Conservation (phyloP, 1,284 basidiomycete genomes). For the Rhodotorula sp. region DNA sequence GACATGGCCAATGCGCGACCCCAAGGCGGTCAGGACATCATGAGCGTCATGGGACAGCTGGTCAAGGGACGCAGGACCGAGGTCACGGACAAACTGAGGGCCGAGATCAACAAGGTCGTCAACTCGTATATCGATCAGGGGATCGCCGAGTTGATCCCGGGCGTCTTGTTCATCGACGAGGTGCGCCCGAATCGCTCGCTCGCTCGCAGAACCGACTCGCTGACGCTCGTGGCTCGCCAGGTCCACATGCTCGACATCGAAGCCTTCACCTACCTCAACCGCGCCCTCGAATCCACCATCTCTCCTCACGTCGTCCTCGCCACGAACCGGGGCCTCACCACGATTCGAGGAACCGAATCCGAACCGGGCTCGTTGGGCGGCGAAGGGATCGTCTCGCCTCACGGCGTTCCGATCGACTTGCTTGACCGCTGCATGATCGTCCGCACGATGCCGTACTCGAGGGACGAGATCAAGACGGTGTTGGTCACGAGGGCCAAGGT, state of each 20-base stretch:
- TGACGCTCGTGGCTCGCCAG: conserved; percentile 53
- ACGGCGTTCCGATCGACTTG: conserved; percentile 91
- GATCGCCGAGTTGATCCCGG: conserved; percentile 94
- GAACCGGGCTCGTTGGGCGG: conserved; percentile 49
- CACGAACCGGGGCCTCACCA: conserved; percentile 87
- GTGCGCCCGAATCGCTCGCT: conserved; percentile 53
- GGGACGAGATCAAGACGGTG: conserved; percentile 83
- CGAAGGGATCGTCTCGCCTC: conserved; percentile 83
- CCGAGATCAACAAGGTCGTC: conserved; percentile 98
- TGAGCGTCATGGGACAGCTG: conserved; percentile 97
- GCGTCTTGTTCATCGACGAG: conserved; percentile 98
- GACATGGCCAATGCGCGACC: conserved; percentile 96
- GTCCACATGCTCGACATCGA: conserved; percentile 99
- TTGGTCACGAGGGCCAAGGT: conserved; percentile 80
- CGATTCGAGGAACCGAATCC: conserved; percentile 80
- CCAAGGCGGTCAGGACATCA: conserved; percentile 87
- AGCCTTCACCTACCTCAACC: conserved; percentile 97
- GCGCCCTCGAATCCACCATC: conserved; percentile 91
- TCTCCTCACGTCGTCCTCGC: conserved; percentile 96
- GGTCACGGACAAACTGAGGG: conserved; percentile 91
- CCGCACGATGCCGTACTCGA: conserved; percentile 79
- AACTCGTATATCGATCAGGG: conserved; percentile 97
- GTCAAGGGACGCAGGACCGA: conserved; percentile 93
- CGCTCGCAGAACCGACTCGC: not conserved
- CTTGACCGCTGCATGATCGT: conserved; percentile 97